Conservation (phyloP, 2,329 filamentous ascomycete species). For the Diaporthe eres region DNA sequence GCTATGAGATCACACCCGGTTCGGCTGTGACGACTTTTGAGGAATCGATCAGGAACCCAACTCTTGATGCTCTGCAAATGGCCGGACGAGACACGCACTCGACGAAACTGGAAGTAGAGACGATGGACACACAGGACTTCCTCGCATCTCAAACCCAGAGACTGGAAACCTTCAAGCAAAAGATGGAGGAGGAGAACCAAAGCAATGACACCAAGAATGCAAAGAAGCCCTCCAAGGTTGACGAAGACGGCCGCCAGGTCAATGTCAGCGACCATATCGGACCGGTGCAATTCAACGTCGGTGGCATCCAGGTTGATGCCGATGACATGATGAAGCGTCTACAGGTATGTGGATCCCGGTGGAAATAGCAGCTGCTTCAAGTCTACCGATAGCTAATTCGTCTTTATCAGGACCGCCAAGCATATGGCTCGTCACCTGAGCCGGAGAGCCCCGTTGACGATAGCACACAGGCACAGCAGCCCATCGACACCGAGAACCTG, state of each 20-base stretch:
- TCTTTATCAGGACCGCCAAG: slow-evolving; percentile 69
- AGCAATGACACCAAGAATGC: slow-evolving; percentile 63
- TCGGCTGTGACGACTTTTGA: slow-evolving; percentile 82
- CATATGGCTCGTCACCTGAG: slow-evolving; percentile 63
- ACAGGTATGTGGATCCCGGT: slow-evolving; percentile 73
- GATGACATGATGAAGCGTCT: slow-evolving; percentile 92
- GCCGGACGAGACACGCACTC: slow-evolving; percentile 63
- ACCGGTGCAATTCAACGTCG: slow-evolving; percentile 97
- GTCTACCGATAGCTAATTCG: not conserved
- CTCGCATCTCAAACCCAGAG: slow-evolving; percentile 80
- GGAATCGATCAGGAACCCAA: slow-evolving; percentile 82
- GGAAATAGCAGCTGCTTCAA: not conserved
- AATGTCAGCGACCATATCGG: slow-evolving; percentile 85
- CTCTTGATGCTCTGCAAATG: slow-evolving; percentile 71
- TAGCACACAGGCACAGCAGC: slow-evolving; percentile 48
- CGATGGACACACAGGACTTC: slow-evolving; percentile 84
- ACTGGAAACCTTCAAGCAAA: slow-evolving; percentile 76
- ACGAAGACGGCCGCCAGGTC: slow-evolving; percentile 53
- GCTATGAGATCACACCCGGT: slow-evolving; percentile 58
- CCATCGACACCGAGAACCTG: slow-evolving; percentile 69
- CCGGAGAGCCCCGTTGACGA: slow-evolving; percentile 55
- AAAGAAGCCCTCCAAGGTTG: slow-evolving; percentile 57
- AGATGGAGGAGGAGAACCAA: slow-evolving; percentile 63
- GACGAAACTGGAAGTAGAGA: slow-evolving; percentile 72
- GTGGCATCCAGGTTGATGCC: slow-evolving; percentile 94